Percentiles rank a stretch among this genome's conserved stretches.
Evolutionary conservation across 768 basidiomycete genomes (phyloP).

Genomic region (Lactifluus subvellereus): DNA sequence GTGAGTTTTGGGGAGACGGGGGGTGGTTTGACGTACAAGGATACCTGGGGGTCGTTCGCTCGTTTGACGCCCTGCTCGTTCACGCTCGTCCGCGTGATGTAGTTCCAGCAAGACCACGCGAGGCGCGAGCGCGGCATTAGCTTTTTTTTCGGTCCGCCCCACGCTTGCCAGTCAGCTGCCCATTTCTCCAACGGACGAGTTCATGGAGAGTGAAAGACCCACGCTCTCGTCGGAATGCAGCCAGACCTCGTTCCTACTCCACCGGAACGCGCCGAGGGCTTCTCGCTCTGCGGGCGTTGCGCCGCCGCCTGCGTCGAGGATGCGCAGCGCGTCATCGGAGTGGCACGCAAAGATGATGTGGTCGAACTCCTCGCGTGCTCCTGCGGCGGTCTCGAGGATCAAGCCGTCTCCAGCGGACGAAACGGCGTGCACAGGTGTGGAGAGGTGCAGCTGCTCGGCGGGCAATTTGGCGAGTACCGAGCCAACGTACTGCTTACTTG

Average conservation of each 20-base stretch:
- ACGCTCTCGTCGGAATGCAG: constrained; percentile 61
- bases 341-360: constrained; percentile 72
- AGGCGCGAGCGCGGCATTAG: constrained; percentile 57
- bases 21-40: background rate
- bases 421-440: constrained; percentile 46
- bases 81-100: constrained; percentile 47
- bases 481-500: constrained; percentile 51
- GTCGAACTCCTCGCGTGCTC: constrained; percentile 47
- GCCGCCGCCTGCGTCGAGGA: constrained; percentile 46
- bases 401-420: constrained; percentile 30
- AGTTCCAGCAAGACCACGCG: constrained; percentile 81
- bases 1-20: background rate
- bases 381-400: constrained; percentile 42
- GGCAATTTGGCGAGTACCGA: constrained; percentile 54
- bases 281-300: constrained; percentile 47
- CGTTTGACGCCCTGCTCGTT: constrained; percentile 35
- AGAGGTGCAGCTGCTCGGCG: constrained; percentile 48
- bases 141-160: constrained; percentile 31
- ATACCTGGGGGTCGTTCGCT: constrained; percentile 41
- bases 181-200: background rate
- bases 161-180: background rate
- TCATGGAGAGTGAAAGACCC: constrained; percentile 24
- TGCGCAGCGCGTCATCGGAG: constrained; percentile 54
- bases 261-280: constrained; percentile 53
- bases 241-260: constrained; percentile 63